Base-by-base conservation (phyloP, 1,284 basidiomycete genomes). In the Austroboletus olivaceoglutinosus region DNA sequence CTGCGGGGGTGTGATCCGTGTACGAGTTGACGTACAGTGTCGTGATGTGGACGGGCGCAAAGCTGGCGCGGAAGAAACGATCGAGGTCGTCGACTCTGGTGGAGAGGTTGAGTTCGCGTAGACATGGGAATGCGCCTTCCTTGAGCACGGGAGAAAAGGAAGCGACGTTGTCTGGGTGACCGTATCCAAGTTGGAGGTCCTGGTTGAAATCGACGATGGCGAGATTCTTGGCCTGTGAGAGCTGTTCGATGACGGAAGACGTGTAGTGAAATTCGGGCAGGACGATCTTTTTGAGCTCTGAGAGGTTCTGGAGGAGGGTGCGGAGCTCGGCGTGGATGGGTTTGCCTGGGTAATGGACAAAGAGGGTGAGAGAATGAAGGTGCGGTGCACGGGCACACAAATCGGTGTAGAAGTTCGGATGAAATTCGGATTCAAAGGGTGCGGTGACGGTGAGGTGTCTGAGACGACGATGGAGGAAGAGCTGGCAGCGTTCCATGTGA, bases 181-280 rank as follows among this genome's bases (percentile, higher is more conserved):
- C 79, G 27, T 53, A 59, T 5, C 76, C 79, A 52, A 79, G 75
- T 0, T 63, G 61, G 4, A 64, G 56, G 13, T 65, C 53, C 55
- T 76, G 76, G 47, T 77, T 75, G 53, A 81, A 85, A 50, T 82
- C 78, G 18, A 84, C 50, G 11, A 70, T 58, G 4, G 65, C 62
- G 2, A 87, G 72, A 42, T 76, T 60, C 22, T 70, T 70, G 25
- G 78, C 65, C 12, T 54, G 68, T 6, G 82, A 80, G 23, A 82
- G 64, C 1, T 70, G 59, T 50, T 78, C 72, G 21, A 81, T 65
- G 27, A 83, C 54, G 2, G 58, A 53, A 3, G 72, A 72, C 0
- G 81, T 82, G 16, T 80, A 58, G 45, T 73, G 73, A 54, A 76
- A 81, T 18, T 76, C 71, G 0, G 85, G 81, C 2, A 85, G 61